Evolutionary conservation across 2,329 filamentous ascomycete species (phyloP), one percentile per base, ranked within the genome.

Genomic region (Aureobasidium subglaciale): DNA sequence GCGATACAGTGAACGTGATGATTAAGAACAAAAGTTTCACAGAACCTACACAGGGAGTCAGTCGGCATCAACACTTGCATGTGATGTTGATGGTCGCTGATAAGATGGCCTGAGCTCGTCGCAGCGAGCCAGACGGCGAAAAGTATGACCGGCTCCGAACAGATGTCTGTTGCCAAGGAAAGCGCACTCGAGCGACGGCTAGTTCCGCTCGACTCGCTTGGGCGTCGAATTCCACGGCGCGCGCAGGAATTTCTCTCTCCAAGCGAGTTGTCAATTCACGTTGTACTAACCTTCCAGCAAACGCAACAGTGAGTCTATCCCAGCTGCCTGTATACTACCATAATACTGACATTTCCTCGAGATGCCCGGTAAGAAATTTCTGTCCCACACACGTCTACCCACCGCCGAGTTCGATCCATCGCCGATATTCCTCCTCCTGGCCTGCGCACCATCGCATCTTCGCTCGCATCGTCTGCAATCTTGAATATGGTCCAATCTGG

Each of bases 281-380:
- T 53, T 56, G 54, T 56, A 56, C 54, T 56, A 56, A 56, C 54
- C 53, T 48, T 41, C 54, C 54, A 56, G 54, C 54, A 56, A 43
- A 48, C 41, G 42, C 54, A 56, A 56, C 30, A 56, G 54, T 56
- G 43, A 56, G 54, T 56, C 25, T 41, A 30, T 30, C 15, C 30
- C 18, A 45, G 1, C 22, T 22, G 6, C 30, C 9, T 10, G n/a
- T 55, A 6, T 13, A 1, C 18, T 3, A 16, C 13, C 20, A 20
- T 16, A 20, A 53, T 35, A 41, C 46, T 58, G 29, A 58, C 43
- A 29, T 13, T 58, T 24, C 15, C 16, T 7, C 29, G 38, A 58
- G 57, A 58, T 58, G 57, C n/a, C n/a, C n/a, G 46, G 57, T 58
- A 58, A 58, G 57, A 40, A 56, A 48, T 24, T 32, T 18, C 10